Base-by-base conservation (phyloP, 768 basidiomycete genomes). In the Royoungia palumana region DNA sequence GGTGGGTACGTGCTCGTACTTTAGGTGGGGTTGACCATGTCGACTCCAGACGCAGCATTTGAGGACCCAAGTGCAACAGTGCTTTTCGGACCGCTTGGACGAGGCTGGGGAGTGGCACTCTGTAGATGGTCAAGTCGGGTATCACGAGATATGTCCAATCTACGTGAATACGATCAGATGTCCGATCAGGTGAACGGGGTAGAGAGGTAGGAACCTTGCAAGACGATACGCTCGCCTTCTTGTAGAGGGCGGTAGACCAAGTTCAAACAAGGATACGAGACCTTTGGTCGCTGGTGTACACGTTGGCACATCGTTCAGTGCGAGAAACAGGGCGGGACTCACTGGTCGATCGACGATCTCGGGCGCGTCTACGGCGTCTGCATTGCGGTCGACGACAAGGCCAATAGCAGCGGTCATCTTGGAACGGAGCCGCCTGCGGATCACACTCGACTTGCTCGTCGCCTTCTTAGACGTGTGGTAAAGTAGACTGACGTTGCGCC, bases 61-160 rank as follows among this genome's bases (percentile, higher is more conserved):
- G 53, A 0, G 28, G 44, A 4, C 30, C 25, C 12, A 67, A 22
- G 28, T 36, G 45, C 13, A 49, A 27, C 4, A 67, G 47, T 1
- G 58, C 67, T 21, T 35, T 50, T 30, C 62, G 62, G 16, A 68
- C 50, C n/a, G 44, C 27, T 12, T 45, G 46, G 14, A 69, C 39
- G 30, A 68, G 54, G 19, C 49, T 52, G 2, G 59, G 53, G 2
- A 67, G 48, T 11, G 65, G 61, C 34, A 46, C 55, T 39, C 34
- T 66, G 41, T 65, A 69, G 2, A 56, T 39, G 41, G 54, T n/a
- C 24, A 65, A 51, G 25, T 45, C 35, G 17, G 67, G 67, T 14
- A 54, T 20, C 20, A 65, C 52, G 17, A 67, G 48, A 42, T 65
- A 67, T 32, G 63, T 59, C 66, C 67, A 67, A 30, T 42, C 67